Evolutionary conservation across 176 grass and related monocot genomes (phyloP).

Genomic region (Bolboschoenus planiculmis): DNA sequence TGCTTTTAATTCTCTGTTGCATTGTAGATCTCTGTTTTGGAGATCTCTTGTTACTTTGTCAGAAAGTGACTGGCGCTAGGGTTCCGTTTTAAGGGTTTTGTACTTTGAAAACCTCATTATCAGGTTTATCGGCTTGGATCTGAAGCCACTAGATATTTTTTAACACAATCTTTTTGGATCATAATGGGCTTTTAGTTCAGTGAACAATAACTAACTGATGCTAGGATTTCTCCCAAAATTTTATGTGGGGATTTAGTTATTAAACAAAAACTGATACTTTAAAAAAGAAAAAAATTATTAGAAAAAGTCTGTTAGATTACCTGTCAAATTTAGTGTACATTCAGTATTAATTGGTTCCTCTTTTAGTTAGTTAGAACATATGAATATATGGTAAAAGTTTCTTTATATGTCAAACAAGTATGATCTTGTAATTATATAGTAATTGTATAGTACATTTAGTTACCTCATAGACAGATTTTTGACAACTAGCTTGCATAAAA

Average conservation of each 20-base stretch:
- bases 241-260: background rate
- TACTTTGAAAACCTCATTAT: background rate
- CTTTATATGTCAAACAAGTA: background rate
- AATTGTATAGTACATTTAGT: background rate
- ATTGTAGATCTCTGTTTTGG: background rate
- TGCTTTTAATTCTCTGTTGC: background rate
- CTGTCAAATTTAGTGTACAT: background rate
- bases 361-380: background rate
- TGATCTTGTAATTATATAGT: background rate
- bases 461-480: background rate
- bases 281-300: background rate
- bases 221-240: background rate
- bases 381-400: background rate
- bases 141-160: background rate
- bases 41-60: constrained; percentile 10
- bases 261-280: background rate
- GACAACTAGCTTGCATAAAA: background rate
- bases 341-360: background rate
- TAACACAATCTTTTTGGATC: background rate
- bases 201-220: background rate
- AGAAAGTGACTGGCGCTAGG: background rate
- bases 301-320: background rate
- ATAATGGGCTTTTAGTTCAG: background rate
- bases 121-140: background rate
- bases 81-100: background rate